These are phyloP conservation scores for Ehretia macrophylla DNA, from an alignment of 257 asterid species.

Conservation along the genomic window DNA sequence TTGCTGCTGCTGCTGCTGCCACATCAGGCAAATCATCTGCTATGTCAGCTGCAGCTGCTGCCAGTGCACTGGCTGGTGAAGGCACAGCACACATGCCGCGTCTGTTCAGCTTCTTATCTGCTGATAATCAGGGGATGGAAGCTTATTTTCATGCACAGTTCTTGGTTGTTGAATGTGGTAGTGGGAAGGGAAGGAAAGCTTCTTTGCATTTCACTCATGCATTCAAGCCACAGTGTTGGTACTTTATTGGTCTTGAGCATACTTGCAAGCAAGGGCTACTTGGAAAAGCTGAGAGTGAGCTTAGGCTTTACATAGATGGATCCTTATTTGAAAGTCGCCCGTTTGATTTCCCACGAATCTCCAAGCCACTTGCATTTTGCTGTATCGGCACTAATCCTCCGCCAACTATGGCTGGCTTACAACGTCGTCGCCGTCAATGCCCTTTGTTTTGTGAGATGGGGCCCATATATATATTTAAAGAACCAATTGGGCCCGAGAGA, in stretches of 20 bases:
- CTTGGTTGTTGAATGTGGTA: conserved; percentile 90
- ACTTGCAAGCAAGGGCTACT: conserved; percentile 84
- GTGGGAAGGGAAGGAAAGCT: conserved; percentile 96
- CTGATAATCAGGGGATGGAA: conserved; percentile 99
- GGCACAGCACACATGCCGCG: conserved; percentile 99
- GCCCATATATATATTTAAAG: conserved; percentile 85
- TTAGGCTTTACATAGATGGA: conserved; percentile 86
- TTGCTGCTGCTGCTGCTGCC: conserved; percentile 99
- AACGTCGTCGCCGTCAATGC: conserved; percentile 98
- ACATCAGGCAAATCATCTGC: conserved; percentile 96
- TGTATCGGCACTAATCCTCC: conserved; percentile 99
- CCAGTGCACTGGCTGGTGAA: conserved; percentile 99
- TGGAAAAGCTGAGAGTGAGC: conserved; percentile 95
- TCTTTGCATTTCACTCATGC: conserved; percentile 97
- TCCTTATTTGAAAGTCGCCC: conserved; percentile 87
- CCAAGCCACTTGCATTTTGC: conserved; percentile 98
- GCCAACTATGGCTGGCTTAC: conserved; percentile 99
- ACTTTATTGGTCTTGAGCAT: conserved; percentile 92
- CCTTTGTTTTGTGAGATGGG: conserved; percentile 99
- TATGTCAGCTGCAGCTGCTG: conserved; percentile 99
- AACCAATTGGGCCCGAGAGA: conserved; percentile 86
- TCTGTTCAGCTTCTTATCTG: conserved; percentile 88
- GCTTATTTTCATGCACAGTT: conserved; percentile 98
- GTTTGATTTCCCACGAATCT: conserved; percentile 91
- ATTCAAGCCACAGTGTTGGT: conserved; percentile 98